phyloP scores from a whole-genome alignment of 1,284 basidiomycete genomes.

The Boletus chippewaensis region DNA sequence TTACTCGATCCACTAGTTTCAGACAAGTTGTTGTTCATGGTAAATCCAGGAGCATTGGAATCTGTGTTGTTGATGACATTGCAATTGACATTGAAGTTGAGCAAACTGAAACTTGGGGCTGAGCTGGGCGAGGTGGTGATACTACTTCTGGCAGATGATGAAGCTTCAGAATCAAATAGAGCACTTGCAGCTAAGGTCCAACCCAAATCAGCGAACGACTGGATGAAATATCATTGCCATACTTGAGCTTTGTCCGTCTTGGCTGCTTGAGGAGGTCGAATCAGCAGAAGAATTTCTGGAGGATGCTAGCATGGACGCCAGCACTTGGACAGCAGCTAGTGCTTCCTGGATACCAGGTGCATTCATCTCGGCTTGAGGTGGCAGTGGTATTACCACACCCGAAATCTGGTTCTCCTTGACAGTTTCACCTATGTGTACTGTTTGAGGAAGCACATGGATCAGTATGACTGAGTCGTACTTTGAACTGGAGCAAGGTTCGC shows the following conservation, averaged over 20 bases:
- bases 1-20: slow-evolving; percentile 10
- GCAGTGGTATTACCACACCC: not conserved
- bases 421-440: not conserved
- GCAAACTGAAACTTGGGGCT: not conserved
- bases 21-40: slow-evolving; percentile 9
- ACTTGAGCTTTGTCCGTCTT: slow-evolving; percentile 4
- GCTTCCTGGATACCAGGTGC: not conserved
- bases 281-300: not conserved
- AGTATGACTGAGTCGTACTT: not conserved
- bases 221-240: not conserved
- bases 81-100: slow-evolving; percentile 4
- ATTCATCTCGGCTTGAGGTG: slow-evolving; percentile 2
- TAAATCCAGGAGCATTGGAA: not conserved
- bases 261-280: not conserved
- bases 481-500: slow-evolving; percentile 1
- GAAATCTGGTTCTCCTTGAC: not conserved
- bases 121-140: slow-evolving; percentile 1
- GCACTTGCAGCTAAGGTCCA: not conserved
- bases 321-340: not conserved
- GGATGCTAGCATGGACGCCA: not conserved
- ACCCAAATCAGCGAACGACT: not conserved
- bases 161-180: not conserved
- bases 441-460: not conserved
- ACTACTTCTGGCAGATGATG: not conserved
- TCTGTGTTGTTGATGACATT: slow-evolving; percentile 5